These are phyloP conservation scores for Oryza brachyantha DNA, from an alignment of 176 grass and related monocot species.

Conservation along the genomic window DNA sequence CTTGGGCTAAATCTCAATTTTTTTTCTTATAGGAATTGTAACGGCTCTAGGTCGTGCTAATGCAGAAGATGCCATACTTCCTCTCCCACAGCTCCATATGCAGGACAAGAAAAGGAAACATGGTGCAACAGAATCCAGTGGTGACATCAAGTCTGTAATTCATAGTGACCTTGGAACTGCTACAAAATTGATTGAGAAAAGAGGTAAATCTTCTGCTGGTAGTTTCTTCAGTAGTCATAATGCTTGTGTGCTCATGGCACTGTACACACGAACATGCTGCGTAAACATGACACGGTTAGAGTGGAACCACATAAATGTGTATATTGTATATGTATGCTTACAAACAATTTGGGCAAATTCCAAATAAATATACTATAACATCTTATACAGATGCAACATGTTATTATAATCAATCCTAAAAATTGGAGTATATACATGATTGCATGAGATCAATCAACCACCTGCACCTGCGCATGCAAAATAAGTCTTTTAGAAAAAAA, in stretches of 20 bases:
- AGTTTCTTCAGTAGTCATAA: background rate
- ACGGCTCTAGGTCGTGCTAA: slow-evolving; percentile 86
- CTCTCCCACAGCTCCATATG: slow-evolving; percentile 72
- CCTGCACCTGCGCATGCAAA: too few relatives aligned
- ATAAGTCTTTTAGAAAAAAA: background rate
- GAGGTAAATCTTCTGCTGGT: slow-evolving; percentile 42
- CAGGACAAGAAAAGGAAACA: slow-evolving; percentile 95
- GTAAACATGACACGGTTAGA: background rate
- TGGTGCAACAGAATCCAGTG: slow-evolving; percentile 34
- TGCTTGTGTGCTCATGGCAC: background rate
- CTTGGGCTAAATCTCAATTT: slow-evolving; percentile 33
- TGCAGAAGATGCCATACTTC: slow-evolving; percentile 86
- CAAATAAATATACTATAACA: background rate
- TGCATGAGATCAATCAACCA: background rate
- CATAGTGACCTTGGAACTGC: slow-evolving; percentile 31
- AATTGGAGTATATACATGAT: background rate
- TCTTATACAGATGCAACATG: background rate
- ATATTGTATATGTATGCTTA: background rate
- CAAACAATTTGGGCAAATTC: background rate
- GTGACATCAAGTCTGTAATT: slow-evolving; percentile 32
- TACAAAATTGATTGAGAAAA: slow-evolving; percentile 44
- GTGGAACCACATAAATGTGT: background rate
- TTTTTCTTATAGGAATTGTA: slow-evolving; percentile 45
- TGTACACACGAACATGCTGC: background rate
- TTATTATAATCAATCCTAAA: background rate